Percentiles rank a stretch among this genome's conserved stretches.
Evolutionary conservation across 2,329 filamentous ascomycete species (phyloP).

Genomic region (Curvularia spicifera): DNA sequence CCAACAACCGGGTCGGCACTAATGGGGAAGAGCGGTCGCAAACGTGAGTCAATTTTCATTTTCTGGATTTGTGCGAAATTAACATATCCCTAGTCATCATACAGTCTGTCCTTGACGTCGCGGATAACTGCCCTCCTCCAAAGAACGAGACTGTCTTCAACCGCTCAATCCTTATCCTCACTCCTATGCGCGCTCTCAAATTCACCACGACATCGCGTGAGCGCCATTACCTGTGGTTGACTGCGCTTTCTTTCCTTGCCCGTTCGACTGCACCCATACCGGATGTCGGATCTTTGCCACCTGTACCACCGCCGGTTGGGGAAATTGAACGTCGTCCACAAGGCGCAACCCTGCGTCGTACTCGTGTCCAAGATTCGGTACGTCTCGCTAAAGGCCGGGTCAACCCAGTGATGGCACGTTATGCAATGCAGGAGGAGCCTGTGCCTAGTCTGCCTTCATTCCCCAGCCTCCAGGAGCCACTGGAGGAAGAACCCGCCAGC

Average conservation of each 20-base stretch:
- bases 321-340: constrained; percentile 45
- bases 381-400: constrained; percentile 78
- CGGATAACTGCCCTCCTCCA: constrained; percentile 86
- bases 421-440: constrained; percentile 36
- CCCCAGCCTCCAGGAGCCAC: constrained; percentile 49
- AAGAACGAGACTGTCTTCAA: constrained; percentile 78
- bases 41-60: constrained; percentile 69
- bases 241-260: constrained; percentile 90
- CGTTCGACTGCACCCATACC: constrained; percentile 84
- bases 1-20: constrained; percentile 85
- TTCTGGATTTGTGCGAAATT: constrained; percentile 13
- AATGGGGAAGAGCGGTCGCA: constrained; percentile 92
- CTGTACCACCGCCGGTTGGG: constrained; percentile 52
- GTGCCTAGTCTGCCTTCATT: constrained; percentile 41
- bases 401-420: constrained; percentile 47
- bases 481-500: constrained; percentile 70
- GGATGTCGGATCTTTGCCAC: constrained; percentile 63
- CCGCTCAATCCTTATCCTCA: constrained; percentile 92
- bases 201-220: constrained; percentile 86
- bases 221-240: constrained; percentile 93
- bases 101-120: constrained; percentile 95
- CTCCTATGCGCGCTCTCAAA: constrained; percentile 90
- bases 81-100: constrained; percentile 71
- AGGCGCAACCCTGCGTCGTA: constrained; percentile 55
- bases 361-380: constrained; percentile 84